Conservation (phyloP, 768 basidiomycete genomes). For the Rhodotorula babjevae region DNA sequence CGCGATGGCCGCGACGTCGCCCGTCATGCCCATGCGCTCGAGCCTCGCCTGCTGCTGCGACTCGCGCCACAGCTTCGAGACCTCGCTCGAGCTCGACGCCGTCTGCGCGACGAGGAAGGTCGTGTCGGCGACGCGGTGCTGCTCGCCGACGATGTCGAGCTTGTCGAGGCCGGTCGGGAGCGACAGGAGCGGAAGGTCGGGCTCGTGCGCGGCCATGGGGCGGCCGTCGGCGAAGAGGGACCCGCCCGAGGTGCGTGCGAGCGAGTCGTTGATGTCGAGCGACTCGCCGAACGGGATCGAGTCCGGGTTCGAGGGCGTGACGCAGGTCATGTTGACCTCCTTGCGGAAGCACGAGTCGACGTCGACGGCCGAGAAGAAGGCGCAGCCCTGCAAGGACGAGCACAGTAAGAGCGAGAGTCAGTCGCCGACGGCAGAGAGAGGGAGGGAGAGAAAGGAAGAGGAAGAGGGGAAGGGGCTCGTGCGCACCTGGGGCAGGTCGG, state of each 20-base stretch:
- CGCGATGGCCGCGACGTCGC: neutral
- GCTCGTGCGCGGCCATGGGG: constrained; percentile 52
- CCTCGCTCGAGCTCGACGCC: constrained; percentile 64
- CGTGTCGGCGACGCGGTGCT: constrained; percentile 63
- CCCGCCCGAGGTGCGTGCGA: constrained; percentile 22
- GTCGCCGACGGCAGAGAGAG: neutral
- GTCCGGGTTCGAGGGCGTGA: constrained; percentile 82
- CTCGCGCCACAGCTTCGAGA: constrained; percentile 55
- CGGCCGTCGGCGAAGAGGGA: constrained; percentile 53
- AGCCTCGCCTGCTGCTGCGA: neutral
- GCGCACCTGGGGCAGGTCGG: constrained; percentile 83
- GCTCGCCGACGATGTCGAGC: constrained; percentile 55
- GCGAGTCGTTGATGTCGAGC: constrained; percentile 57
- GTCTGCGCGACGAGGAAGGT: constrained; percentile 74
- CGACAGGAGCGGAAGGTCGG: constrained; percentile 8
- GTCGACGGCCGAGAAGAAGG: constrained; percentile 96
- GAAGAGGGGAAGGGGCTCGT: too few relatives aligned
- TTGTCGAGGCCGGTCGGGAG: constrained; percentile 43
- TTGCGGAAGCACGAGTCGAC: constrained; percentile 85
- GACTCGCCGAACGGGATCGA: constrained; percentile 85
- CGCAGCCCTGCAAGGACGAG: constrained; percentile 51
- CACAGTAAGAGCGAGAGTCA: neutral
- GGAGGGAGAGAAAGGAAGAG: too few relatives aligned
- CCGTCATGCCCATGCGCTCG: neutral
- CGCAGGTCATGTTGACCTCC: constrained; percentile 91